Evolutionary conservation across 768 basidiomycete species (phyloP).

Genomic region (Leccinum aurantiacum): DNA sequence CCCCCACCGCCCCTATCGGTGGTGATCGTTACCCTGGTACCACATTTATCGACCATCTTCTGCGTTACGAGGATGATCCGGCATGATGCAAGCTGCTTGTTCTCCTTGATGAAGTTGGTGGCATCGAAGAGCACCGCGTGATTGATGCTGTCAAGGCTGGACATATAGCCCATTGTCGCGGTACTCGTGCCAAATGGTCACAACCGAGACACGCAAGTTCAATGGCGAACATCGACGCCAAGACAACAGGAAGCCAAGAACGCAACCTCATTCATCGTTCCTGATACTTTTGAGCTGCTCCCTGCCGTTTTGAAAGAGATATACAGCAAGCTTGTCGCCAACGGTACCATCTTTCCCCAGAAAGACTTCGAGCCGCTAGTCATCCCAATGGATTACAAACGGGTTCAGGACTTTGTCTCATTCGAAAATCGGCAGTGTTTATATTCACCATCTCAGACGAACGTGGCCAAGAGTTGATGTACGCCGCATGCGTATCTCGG

Average conservation of each 20-base stretch:
- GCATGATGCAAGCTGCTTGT: slow-evolving; percentile 96
- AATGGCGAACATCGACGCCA: slow-evolving; percentile 96
- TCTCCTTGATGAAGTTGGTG: slow-evolving; percentile 97
- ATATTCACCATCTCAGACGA: slow-evolving; percentile 99
- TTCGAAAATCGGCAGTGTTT: slow-evolving; percentile 98
- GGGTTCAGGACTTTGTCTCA: slow-evolving; percentile 97
- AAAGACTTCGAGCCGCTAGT: slow-evolving; percentile 86
- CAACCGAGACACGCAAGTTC: slow-evolving; percentile 98
- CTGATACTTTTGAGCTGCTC: slow-evolving; percentile 96
- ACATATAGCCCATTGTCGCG: slow-evolving; percentile 95
- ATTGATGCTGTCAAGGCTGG: slow-evolving; percentile 96
- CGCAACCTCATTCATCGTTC: slow-evolving; percentile 94
- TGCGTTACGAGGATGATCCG: slow-evolving; percentile 96
- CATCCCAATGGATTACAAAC: slow-evolving; percentile 99
- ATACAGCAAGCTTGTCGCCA: slow-evolving; percentile 76
- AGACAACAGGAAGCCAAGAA: slow-evolving; percentile 99
- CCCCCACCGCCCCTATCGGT: too few species aligned
- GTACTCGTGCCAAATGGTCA: slow-evolving; percentile 99
- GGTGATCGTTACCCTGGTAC: slow-evolving; percentile 99
- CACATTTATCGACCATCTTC: slow-evolving; percentile 98
- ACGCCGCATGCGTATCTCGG: slow-evolving; percentile 98
- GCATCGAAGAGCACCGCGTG: slow-evolving; percentile 98
- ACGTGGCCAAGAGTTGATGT: slow-evolving; percentile 96
- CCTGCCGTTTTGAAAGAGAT: slow-evolving; percentile 81
- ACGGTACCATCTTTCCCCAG: slow-evolving; percentile 66